Evolutionary conservation across 2,329 filamentous ascomycete genomes (phyloP).

Genomic region (Calonectria montana): DNA sequence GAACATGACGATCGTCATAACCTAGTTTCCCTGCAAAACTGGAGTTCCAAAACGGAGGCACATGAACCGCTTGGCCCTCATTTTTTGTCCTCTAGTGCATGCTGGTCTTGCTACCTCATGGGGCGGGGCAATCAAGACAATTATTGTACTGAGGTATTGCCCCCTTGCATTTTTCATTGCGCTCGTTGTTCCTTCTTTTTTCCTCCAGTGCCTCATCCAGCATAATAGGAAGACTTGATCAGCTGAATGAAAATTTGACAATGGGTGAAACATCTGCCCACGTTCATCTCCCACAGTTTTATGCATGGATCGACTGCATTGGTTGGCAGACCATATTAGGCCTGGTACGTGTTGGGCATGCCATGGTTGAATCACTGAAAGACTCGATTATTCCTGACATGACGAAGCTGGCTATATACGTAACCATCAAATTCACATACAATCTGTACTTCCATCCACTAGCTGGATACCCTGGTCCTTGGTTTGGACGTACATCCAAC

Average conservation of each 20-base stretch:
- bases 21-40: no score
- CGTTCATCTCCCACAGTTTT: not conserved
- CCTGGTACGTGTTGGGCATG: not conserved
- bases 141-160: not conserved
- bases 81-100: not conserved
- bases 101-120: not conserved
- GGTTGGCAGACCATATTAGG: not conserved
- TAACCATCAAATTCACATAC: not conserved
- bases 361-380: not conserved
- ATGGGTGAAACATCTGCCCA: not conserved
- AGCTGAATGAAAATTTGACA: no score
- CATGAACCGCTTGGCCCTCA: not conserved
- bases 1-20: not conserved
- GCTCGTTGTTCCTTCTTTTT: not conserved
- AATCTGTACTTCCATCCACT: not conserved
- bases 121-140: no score
- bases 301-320: not conserved
- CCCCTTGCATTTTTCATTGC: not conserved
- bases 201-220: no score
- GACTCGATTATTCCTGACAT: not conserved
- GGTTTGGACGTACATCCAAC: not conserved
- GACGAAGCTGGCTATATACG: not conserved
- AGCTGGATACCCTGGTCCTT: not conserved
- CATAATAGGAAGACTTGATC: not conserved
- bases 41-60: no score